Evolutionary conservation across 23 red algal genomes (phyloP), one percentile per base, ranked within the genome.

Genomic region (Cyanidium caldarium): DNA sequence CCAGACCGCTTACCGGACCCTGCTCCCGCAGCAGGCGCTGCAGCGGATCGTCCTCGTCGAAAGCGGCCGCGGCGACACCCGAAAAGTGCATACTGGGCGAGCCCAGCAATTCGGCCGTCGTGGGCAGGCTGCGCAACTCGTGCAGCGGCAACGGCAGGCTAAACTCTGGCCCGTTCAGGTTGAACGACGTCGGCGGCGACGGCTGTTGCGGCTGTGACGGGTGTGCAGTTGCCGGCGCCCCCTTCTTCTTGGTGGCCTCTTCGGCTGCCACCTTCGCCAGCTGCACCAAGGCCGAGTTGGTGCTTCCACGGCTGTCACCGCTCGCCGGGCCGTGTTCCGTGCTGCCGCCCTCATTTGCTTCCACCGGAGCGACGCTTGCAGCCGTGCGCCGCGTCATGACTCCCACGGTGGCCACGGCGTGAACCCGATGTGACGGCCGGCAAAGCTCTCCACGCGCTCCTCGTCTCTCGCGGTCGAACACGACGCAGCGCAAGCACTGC

Each of bases 121-220:
- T 61, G 19, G 51, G 51, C 51, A 61, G 31, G 23, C 51, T 61
- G 51, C 51, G 51, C 51, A 61, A 61, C 5, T 61, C 51, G 7
- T 16, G 19, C 7, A 61, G 21, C 5, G 51, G 51, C 7, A 61
- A 61, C 51, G 7, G 51, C 7, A 61, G 31, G 21, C 23, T 61
- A 25, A 61, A 61, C 7, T 61, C 51, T 5, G 51, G 31, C 13
- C 51, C 51, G 31, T 61, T 61, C 51, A 61, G 31, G 51, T 61
- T 61, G 31, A 61, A 61, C 51, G 51, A 61, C 7, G 51, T 61
- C 21, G 51, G 51, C 51, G 51, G 51, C 21, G 51, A 61, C 21
- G 31, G 51, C 10, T 12, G 7, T 28, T 61, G 51, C 13, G 21
- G 19, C n/a, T n/a, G n/a, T n/a, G n/a, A n/a, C n/a, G n/a, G n/a